These are phyloP conservation scores for Fusarium secorum DNA, from an alignment of 2,329 filamentous ascomycete genomes.

Conservation along the genomic window DNA sequence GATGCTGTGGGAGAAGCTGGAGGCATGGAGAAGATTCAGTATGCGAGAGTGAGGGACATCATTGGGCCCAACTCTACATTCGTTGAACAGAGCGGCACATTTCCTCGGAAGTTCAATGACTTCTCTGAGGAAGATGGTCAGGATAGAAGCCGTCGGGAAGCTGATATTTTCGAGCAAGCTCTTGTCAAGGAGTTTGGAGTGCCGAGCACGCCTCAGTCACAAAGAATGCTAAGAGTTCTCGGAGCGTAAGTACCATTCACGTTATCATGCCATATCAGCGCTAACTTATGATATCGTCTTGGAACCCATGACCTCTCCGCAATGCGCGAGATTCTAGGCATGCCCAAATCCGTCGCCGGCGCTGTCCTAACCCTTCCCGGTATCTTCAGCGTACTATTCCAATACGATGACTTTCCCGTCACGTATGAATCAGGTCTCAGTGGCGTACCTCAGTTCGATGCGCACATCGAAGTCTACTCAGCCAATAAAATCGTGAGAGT, in stretches of 20 bases:
- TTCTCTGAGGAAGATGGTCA: neutral
- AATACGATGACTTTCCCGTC: slow-evolving; percentile 57
- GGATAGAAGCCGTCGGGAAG: neutral
- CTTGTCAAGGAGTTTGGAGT: neutral
- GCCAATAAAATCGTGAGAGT: slow-evolving; percentile 62
- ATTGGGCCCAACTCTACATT: slow-evolving; percentile 62
- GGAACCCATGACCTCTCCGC: slow-evolving; percentile 31
- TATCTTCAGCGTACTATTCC: slow-evolving; percentile 52
- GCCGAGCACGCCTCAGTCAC: neutral
- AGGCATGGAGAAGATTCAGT: slow-evolving; percentile 59
- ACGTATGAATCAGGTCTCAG: slow-evolving; percentile 66
- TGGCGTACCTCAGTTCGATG: slow-evolving; percentile 60
- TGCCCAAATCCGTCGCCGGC: slow-evolving; percentile 27
- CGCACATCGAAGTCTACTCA: slow-evolving; percentile 61
- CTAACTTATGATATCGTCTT: neutral
- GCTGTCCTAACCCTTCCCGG: slow-evolving; percentile 8
- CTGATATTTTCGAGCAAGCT: neutral
- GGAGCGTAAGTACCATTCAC: neutral
- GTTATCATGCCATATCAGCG: accelerated
- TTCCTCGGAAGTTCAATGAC: slow-evolving; percentile 49
- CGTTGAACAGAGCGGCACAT: slow-evolving; percentile 58
- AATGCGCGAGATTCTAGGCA: slow-evolving; percentile 34
- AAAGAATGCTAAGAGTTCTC: slow-evolving; percentile 3
- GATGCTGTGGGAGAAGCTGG: slow-evolving; percentile 63
- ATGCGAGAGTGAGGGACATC: slow-evolving; percentile 56